phyloP scores from a whole-genome alignment of 495 filamentous ascomycete genomes.

The Aspergillus conjunctus region DNA sequence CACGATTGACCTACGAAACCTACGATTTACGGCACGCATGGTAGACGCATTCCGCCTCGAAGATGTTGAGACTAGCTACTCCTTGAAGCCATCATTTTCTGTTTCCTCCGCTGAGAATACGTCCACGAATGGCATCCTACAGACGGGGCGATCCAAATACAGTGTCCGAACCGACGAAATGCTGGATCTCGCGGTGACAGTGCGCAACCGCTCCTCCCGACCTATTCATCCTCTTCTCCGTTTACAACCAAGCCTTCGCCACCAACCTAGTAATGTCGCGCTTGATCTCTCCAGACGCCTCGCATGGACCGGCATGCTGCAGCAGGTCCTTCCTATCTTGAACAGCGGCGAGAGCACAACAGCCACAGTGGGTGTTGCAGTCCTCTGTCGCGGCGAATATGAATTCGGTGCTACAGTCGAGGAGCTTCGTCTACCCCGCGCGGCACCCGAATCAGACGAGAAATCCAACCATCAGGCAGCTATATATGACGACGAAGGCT shows the following conservation, averaged over 20 bases:
- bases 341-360: constrained; percentile 54
- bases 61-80: constrained; percentile 72
- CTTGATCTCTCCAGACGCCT: constrained; percentile 83
- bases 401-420: constrained; percentile 81
- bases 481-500: constrained; percentile 38
- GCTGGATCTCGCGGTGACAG: constrained; percentile 63
- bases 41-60: constrained; percentile 81
- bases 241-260: constrained; percentile 72
- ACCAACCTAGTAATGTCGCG: constrained; percentile 71
- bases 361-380: constrained; percentile 65
- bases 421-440: constrained; percentile 59
- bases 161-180: constrained; percentile 69
- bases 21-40: constrained; percentile 76
- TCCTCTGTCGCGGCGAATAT: constrained; percentile 77
- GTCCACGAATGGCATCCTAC: constrained; percentile 28
- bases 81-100: constrained; percentile 41
- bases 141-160: constrained; percentile 53
- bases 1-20: constrained; percentile 69
- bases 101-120: constrained; percentile 17
- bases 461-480: constrained; percentile 23
- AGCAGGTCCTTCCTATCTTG: constrained; percentile 68
- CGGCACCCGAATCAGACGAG: constrained; percentile 18
- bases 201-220: constrained; percentile 70
- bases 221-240: constrained; percentile 74
- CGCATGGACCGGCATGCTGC: constrained; percentile 81